Evolutionary conservation across 2,329 filamentous ascomycete species (phyloP), one percentile per base, ranked within the genome.

Genomic region (Aurifilum marmelostoma): DNA sequence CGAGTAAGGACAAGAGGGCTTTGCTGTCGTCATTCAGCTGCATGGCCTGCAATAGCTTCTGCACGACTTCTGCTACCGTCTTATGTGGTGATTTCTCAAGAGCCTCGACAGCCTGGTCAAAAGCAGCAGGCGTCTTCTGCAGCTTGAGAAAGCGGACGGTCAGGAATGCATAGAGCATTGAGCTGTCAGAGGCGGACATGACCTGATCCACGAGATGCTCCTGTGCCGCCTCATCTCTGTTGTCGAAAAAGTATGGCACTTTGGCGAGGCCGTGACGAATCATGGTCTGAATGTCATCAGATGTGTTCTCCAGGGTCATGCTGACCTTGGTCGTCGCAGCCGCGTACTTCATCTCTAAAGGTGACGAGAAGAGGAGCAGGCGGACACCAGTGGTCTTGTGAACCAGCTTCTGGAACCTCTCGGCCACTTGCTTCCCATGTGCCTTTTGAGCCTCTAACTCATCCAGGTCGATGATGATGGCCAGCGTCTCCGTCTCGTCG

Each of bases 221-320:
- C 24, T 63, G 61, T 50, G 41, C 61, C 8, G 61, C 61, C 43
- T 63, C 61, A 18, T 63, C 61, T n/a, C 61, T 14, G 9, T 24
- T 27, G 4, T 63, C 41, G 18, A 29, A 52, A 16, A 63, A 63
- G 18, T 63, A 18, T 43, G 43, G 24, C 27, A 34, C 34, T n/a
- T 43, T 63, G 43, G 4, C 32, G 27, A 63, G 61, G 24, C 61
- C 61, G 4, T 63, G 41, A 7, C 61, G 61, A 18, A 63, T 52
- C 27, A 63, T 52, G 21, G 61, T 37, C 41, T 63, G 61, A n/a
- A 63, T 2, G 61, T 63, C 61, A 47, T 63, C 61, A 32, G 61
- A 43, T 12, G 43, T 43, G 29, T 63, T 63, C 7, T 63, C 61
- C 18, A 63, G 27, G 24, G 27, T 3, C 41, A 63, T 27, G 43